Evolutionary conservation across 1,284 basidiomycete genomes (phyloP).

Genomic region (Stereum hirsutum): DNA sequence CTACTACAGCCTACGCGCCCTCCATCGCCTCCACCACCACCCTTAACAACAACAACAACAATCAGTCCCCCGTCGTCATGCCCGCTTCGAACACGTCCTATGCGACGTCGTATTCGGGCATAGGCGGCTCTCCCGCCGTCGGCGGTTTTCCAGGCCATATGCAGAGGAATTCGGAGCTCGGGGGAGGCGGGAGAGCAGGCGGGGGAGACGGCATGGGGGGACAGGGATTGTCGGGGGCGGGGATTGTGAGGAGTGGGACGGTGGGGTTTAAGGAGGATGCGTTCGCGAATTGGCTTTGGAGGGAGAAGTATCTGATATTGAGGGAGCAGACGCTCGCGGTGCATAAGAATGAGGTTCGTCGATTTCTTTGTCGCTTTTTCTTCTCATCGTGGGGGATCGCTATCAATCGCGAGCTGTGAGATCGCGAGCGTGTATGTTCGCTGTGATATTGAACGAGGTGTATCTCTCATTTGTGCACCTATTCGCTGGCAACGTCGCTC

Average conservation of each 20-base stretch:
- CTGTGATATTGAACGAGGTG: not conserved
- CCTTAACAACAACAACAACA: slow-evolving; percentile 32
- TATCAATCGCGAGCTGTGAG: not conserved
- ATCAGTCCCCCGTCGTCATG: not conserved
- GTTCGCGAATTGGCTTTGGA: slow-evolving; percentile 88
- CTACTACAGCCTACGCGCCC: slow-evolving; percentile 30
- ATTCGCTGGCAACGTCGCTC: too few relatives aligned
- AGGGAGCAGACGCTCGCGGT: slow-evolving; percentile 77
- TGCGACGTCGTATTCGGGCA: slow-evolving; percentile 3
- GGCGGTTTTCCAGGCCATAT: slow-evolving; percentile 70
- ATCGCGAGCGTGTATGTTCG: not conserved
- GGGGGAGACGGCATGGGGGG: slow-evolving; percentile 78
- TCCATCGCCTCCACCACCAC: slow-evolving; percentile 43
- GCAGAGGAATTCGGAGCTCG: slow-evolving; percentile 31
- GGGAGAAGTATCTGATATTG: slow-evolving; percentile 84
- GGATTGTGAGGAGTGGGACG: slow-evolving; percentile 56
- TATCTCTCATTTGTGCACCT: too few relatives aligned
- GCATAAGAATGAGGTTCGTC: slow-evolving; percentile 86
- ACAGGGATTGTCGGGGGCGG: slow-evolving; percentile 26
- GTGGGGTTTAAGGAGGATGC: slow-evolving; percentile 88
- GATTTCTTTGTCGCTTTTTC: not conserved
- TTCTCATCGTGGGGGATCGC: not conserved
- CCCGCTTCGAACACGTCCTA: slow-evolving; percentile 1
- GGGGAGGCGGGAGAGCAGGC: slow-evolving; percentile 48
- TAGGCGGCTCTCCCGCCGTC: slow-evolving; percentile 24